phyloP scores from a whole-genome alignment of 176 grass and related monocot genomes.

The Otatea glauca region DNA sequence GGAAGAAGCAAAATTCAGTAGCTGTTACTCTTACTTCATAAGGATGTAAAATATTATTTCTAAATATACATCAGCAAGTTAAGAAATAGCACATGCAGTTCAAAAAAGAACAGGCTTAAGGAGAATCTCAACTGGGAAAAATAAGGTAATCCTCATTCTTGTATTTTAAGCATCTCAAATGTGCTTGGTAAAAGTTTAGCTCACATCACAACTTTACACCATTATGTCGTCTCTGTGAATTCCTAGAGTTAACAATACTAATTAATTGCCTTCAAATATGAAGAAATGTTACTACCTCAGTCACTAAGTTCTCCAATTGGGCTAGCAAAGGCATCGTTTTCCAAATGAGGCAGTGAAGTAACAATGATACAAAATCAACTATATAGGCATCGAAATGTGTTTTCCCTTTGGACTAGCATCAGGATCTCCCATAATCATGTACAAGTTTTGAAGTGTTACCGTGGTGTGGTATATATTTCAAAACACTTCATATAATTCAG shows the following conservation, averaged over 20 bases:
- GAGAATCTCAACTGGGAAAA: conserved; percentile 1
- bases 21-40: background rate
- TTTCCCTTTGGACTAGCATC: background rate
- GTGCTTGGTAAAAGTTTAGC: background rate
- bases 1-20: conserved; percentile 32
- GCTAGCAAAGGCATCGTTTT: conserved; percentile 2
- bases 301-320: conserved; percentile 26
- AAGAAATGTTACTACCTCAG: conserved; percentile 1
- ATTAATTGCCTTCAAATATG: conserved; percentile 4
- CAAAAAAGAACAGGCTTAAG: conserved; percentile 32
- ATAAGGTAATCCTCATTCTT: background rate
- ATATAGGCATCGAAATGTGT: background rate
- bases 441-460: background rate
- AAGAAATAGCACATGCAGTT: conserved; percentile 20
- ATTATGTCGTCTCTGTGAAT: background rate
- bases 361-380: background rate
- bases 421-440: background rate
- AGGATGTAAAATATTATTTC: conserved; percentile 24
- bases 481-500: conserved; percentile 1
- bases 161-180: conserved; percentile 32
- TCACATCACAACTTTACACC: conserved; percentile 1
- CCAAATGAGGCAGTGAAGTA: conserved; percentile 15
- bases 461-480: background rate
- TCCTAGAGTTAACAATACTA: conserved; percentile 5
- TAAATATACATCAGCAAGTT: conserved; percentile 28